Conservation (phyloP, 75 land plant species). For the Selaginella moellendorffii region DNA sequence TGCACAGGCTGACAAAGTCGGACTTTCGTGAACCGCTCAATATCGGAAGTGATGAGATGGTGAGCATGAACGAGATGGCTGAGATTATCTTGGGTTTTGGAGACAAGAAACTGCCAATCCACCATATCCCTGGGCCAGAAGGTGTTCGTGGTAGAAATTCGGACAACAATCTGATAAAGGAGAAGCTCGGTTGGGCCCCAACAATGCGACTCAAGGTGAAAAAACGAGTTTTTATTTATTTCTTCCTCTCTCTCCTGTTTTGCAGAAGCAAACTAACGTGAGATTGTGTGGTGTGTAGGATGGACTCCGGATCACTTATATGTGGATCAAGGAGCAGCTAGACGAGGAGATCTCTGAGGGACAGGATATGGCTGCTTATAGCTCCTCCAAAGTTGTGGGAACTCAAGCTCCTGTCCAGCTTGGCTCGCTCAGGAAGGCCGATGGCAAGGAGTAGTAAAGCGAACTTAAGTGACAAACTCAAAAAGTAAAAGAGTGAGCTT, state of each 20-base stretch:
- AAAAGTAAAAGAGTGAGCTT: too few relatives aligned
- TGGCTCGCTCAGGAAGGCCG: conserved; percentile 1
- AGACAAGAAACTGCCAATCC: neutral
- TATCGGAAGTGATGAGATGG: conserved; percentile 8
- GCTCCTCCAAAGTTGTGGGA: conserved; percentile 4
- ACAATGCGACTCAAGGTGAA: conserved; percentile 3
- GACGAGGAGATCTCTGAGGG: neutral
- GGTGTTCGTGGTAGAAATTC: neutral
- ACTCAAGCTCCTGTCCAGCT: conserved; percentile 8
- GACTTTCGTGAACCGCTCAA: conserved; percentile 81
- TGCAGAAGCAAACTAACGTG: neutral
- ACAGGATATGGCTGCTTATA: neutral
- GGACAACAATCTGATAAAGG: conserved; percentile 1
- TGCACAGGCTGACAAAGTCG: conserved; percentile 91
- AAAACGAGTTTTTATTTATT: neutral
- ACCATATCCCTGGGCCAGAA: conserved; percentile 9
- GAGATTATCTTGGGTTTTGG: conserved; percentile 1
- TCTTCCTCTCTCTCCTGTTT: neutral
- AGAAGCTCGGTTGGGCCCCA: conserved; percentile 8
- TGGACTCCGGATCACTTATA: neutral
- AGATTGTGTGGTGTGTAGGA: neutral
- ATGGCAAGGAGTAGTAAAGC: conserved; percentile 1
- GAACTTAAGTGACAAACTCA: too few relatives aligned
- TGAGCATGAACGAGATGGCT: conserved; percentile 9
- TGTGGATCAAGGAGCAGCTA: conserved; percentile 8